These are phyloP conservation scores for Azolla pinnata DNA, from an alignment of 75 land plant species.

Conservation along the genomic window DNA sequence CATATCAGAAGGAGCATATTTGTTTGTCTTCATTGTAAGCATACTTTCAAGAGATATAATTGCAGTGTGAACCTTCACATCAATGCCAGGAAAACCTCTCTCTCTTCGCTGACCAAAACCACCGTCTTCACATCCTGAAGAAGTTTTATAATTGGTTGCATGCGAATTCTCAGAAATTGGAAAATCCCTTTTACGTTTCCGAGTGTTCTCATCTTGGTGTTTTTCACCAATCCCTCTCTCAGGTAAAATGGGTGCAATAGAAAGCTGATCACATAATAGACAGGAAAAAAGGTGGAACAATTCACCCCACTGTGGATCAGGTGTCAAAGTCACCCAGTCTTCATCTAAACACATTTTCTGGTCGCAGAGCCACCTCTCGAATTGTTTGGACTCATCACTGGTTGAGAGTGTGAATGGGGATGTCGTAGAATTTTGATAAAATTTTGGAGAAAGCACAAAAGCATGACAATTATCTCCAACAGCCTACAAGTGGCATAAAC, in stretches of 20 bases:
- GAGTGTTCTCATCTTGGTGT: conserved; percentile 32
- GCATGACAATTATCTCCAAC: conserved; percentile 48
- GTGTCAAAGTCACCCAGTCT: conserved; percentile 35
- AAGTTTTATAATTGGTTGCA: conserved; percentile 31
- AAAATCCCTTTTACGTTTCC: conserved; percentile 25
- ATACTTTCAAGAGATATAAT: conserved; percentile 13
- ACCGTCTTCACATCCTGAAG: conserved; percentile 25
- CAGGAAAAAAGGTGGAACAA: conserved; percentile 57
- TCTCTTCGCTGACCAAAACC: conserved; percentile 53
- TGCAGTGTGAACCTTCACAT: conserved; percentile 29
- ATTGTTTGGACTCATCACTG: conserved; percentile 44
- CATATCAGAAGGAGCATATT: no score
- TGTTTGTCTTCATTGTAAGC: conserved; percentile 8
- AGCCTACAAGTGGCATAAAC: conserved; percentile 38
- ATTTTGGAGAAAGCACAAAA: conserved; percentile 67
- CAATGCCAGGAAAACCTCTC: conserved; percentile 89
- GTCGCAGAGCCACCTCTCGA: conserved; percentile 49
- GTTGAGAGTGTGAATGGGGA: conserved; percentile 65
- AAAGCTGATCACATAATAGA: conserved; percentile 46
- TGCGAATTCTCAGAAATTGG: background rate
- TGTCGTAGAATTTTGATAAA: conserved; percentile 48
- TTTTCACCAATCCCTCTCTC: conserved; percentile 70
- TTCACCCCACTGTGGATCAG: conserved; percentile 70
- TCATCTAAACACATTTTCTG: conserved; percentile 35
- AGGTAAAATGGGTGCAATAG: conserved; percentile 52